Evolutionary conservation across 352 stramenopile species (phyloP), one percentile per base, ranked within the genome.

Genomic region (Phytophthora agathidicida): DNA sequence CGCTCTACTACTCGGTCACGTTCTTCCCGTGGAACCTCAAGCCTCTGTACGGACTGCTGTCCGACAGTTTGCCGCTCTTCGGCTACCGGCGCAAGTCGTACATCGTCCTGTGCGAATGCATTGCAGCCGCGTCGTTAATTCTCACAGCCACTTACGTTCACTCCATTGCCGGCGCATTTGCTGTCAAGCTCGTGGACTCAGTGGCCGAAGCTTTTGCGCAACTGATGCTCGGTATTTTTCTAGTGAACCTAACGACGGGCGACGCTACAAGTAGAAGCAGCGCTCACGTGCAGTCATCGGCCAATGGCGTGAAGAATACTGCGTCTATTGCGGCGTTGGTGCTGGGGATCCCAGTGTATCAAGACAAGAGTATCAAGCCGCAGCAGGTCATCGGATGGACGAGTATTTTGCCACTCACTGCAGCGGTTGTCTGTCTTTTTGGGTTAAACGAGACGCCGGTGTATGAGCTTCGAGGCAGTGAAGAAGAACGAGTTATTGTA

Each of bases 11-110:
- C 71, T 87, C 84, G 20, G 67, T 90, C 61, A 67, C 78, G 22
- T 94, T 94, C 71, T 87, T 94, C 60, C 84, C 84, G 7, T 94
- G 84, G 84, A 91, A 94, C 70, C 67, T 92, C 68, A 94, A 94
- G 70, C 84, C 82, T 30, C 73, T 94, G 48, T 94, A 94, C 56
- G 84, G 81, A 0, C 68, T 91, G 23, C 62, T 94, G 33, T 91
- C 82, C 23, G 84, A 94, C 74, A 80, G 78, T 44, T 72, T 89
- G 20, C 82, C 84, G 24, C 72, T 94, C 60, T 77, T 70, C 5
- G 80, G 84, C 19, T 91, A 90, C 68, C 80, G 77, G 47, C 84
- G 80, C 72, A 94, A 92, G 80, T 80, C 77, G 3, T 94, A 94
- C 75, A 94, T 92, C 54, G 49, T 86, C 13, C 26, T 92, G 7